These are phyloP conservation scores for Pseudocercospora ulei DNA, from an alignment of 2,329 filamentous ascomycete genomes.

Conservation along the genomic window DNA sequence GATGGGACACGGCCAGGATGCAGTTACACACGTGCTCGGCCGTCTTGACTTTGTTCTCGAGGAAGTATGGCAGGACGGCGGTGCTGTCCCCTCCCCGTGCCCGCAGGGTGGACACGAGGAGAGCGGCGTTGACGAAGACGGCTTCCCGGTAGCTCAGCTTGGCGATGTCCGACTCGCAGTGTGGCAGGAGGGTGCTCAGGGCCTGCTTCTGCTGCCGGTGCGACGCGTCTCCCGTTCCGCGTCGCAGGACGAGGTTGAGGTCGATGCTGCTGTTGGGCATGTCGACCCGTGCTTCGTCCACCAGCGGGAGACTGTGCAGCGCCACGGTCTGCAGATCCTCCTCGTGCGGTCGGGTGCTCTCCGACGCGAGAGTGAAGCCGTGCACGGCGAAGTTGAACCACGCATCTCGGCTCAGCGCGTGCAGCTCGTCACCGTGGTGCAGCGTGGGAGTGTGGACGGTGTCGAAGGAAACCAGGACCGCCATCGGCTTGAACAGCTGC, in stretches of 20 bases:
- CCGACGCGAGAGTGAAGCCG: conserved; percentile 68
- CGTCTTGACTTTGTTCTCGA: conserved; percentile 70
- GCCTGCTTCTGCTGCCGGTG: conserved; percentile 71
- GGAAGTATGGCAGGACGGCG: conserved; percentile 79
- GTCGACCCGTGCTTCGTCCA: conserved; percentile 79
- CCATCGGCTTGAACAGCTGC: conserved; percentile 77
- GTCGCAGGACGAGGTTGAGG: conserved; percentile 81
- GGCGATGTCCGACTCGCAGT: conserved; percentile 67
- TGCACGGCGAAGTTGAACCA: conserved; percentile 99
- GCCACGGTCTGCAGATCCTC: conserved; percentile 76
- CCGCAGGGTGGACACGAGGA: conserved; percentile 78
- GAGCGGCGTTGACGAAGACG: conserved; percentile 83
- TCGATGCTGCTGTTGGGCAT: conserved; percentile 94
- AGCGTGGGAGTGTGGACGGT: conserved; percentile 34
- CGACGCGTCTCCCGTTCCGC: conserved; percentile 72
- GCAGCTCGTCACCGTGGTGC: conserved; percentile 44
- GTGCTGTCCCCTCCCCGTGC: conserved; percentile 83
- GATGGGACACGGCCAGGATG: conserved; percentile 54
- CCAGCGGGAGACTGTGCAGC: conserved; percentile 73
- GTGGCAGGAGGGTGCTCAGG: conserved; percentile 62
- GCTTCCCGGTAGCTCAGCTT: conserved; percentile 78
- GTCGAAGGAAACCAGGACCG: conserved; percentile 65
- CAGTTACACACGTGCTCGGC: conserved; percentile 51
- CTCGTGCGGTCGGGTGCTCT: conserved; percentile 60
- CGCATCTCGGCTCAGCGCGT: conserved; percentile 64